These are phyloP conservation scores for Heritiera littoralis DNA, from an alignment of 345 rosid genomes.

Conservation along the genomic window DNA sequence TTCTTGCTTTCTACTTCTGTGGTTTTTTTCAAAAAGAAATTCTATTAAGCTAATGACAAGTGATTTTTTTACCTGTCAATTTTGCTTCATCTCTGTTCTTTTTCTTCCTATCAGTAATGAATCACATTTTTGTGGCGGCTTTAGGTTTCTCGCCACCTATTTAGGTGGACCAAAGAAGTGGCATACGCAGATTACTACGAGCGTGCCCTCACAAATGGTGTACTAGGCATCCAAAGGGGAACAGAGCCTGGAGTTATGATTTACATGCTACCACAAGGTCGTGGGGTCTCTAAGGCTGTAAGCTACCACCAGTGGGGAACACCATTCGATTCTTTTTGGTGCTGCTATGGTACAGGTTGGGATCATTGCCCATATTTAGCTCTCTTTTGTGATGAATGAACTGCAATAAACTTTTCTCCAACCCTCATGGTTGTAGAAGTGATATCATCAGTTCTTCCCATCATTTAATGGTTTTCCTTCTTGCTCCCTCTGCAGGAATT, in stretches of 20 bases:
- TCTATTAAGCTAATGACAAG: background rate
- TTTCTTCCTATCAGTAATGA: background rate
- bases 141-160: conserved; percentile 85
- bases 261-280: conserved; percentile 88
- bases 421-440: background rate
- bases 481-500: conserved; percentile 45
- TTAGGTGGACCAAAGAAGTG: conserved; percentile 88
- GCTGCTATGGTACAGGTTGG: conserved; percentile 96
- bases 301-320: conserved; percentile 91
- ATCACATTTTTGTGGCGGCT: background rate
- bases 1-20: too few species aligned
- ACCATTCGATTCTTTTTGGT: conserved; percentile 71
- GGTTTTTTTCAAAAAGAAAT: background rate
- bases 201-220: conserved; percentile 88
- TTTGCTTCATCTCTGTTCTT: background rate
- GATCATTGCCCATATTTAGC: background rate
- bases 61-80: background rate
- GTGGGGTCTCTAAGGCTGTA: conserved; percentile 73
- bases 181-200: conserved; percentile 96
- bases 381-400: background rate
- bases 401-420: background rate
- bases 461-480: background rate
- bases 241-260: conserved; percentile 89
- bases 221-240: conserved; percentile 87
- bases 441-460: background rate